Percentiles rank a stretch among this genome's conserved stretches.
phyloP scores from a whole-genome alignment of 345 rosid genomes.

The Eucalyptus tenuipes region DNA sequence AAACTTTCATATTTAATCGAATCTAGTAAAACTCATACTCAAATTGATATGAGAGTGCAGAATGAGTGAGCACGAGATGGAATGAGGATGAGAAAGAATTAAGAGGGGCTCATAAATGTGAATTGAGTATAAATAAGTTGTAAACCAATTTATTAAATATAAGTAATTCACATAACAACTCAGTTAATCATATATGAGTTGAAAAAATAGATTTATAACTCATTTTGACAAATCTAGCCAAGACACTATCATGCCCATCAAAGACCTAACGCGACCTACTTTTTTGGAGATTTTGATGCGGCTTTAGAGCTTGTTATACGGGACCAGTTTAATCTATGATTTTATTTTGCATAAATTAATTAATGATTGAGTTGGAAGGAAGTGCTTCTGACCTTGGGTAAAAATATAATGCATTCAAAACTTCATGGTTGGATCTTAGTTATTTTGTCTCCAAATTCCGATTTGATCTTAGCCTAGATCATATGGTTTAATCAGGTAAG shows the following conservation, averaged over 20 bases:
- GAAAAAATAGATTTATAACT: not conserved
- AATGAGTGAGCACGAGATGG: not conserved
- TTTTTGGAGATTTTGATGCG: not conserved
- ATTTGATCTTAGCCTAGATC: not conserved
- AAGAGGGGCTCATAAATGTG: not conserved
- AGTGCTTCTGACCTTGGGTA: not conserved
- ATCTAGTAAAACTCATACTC: not conserved
- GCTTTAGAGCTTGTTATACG: not conserved
- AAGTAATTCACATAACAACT: not conserved
- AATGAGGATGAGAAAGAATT: no score
- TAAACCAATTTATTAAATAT: not conserved
- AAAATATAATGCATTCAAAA: not conserved
- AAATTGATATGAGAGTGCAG: not conserved
- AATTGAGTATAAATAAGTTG: not conserved
- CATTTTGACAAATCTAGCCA: not conserved
- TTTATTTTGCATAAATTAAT: not conserved
- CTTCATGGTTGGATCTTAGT: not conserved
- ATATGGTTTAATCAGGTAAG: not conserved
- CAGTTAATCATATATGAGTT: no score
- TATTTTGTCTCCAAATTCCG: not conserved
- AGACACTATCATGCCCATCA: not conserved
- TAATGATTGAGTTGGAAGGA: not conserved
- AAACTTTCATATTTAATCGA: no score
- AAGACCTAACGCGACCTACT: not conserved
- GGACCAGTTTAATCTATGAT: not conserved